Base-by-base conservation (phyloP, 306 rosid species). In the Fragaria vesca region DNA sequence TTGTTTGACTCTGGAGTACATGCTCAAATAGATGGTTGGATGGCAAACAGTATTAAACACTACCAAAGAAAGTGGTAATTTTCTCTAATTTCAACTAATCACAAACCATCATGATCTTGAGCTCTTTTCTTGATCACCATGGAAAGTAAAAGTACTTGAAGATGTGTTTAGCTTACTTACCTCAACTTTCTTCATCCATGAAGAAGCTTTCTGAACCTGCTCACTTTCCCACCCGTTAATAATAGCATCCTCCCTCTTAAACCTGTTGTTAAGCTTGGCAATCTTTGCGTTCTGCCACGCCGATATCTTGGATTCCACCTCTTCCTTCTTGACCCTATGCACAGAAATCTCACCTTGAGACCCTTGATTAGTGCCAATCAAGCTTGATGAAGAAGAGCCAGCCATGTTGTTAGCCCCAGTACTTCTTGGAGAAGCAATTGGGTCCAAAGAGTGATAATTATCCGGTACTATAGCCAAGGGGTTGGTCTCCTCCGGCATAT, bases 271-370 rank as follows among this genome's bases (percentile, higher is more conserved):
- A 20, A 96, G 77, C 85, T 93, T 96, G 2, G 98, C 89, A 52
- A 90, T 66, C 78, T 93, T 93, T n/a, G 96, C 93, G 72, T 93
- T 93, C 81, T 91, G 99, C 99, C 99, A 96, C 1, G 99, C 99
- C 6, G 84, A 84, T 68, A 93, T 93, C 93, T 96, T 96, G 3
- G 98, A 66, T 70, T 96, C 99, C 83, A 96, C 96, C 83, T 96
- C 99, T 69, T 96, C 99, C 78, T 93, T 88, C 96, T 96, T 96
- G 85, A 96, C 96, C 62, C 81, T 86, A 67, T 91, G 82, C 76
- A 96, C 90, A 6, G 96, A 94, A 60, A 86, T 69, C 81, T 78
- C 72, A 2, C 78, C 71, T 75, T 60, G 69, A n/a, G 43, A 55
- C 32, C n/a, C 78, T 20, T 63, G 60, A 61, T 66, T 36, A 16